These are phyloP conservation scores for Huntiella abstrusa DNA, from an alignment of 2,329 filamentous ascomycete species.

Conservation along the genomic window DNA sequence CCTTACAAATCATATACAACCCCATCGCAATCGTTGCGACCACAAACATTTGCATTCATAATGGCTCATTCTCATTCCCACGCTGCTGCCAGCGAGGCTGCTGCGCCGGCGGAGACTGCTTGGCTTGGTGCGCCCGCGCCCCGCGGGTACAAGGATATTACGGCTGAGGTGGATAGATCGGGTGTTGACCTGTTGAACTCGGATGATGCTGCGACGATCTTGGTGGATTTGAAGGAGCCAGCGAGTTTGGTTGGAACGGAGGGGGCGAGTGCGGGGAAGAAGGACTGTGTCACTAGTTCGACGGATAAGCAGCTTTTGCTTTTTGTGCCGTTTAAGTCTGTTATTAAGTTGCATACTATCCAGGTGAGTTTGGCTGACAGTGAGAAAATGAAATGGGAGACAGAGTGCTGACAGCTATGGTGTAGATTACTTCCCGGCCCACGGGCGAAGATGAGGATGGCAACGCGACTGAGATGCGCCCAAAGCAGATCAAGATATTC, in stretches of 20 bases:
- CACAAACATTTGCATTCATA: background rate
- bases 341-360: slow-evolving; percentile 71
- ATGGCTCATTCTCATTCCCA: background rate
- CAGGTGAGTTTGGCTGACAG: slow-evolving; percentile 27
- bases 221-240: slow-evolving; percentile 32
- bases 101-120: background rate
- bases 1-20: background rate
- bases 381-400: background rate
- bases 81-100: background rate
- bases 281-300: slow-evolving; percentile 90
- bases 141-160: slow-evolving; percentile 67
- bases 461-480: slow-evolving; percentile 65
- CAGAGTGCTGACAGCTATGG: background rate
- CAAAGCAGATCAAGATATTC: slow-evolving; percentile 68
- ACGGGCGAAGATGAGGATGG: slow-evolving; percentile 26
- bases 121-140: slow-evolving; percentile 66
- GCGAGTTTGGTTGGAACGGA: slow-evolving; percentile 24
- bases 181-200: slow-evolving; percentile 78
- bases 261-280: slow-evolving; percentile 21
- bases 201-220: slow-evolving; percentile 50
- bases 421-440: slow-evolving; percentile 68
- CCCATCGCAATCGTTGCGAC: no score
- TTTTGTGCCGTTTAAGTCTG: slow-evolving; percentile 74
- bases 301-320: slow-evolving; percentile 94
- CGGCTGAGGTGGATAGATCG: slow-evolving; percentile 58